Base-by-base conservation (phyloP, 2,329 filamentous ascomycete genomes). In the Coleophoma cylindrospora region DNA sequence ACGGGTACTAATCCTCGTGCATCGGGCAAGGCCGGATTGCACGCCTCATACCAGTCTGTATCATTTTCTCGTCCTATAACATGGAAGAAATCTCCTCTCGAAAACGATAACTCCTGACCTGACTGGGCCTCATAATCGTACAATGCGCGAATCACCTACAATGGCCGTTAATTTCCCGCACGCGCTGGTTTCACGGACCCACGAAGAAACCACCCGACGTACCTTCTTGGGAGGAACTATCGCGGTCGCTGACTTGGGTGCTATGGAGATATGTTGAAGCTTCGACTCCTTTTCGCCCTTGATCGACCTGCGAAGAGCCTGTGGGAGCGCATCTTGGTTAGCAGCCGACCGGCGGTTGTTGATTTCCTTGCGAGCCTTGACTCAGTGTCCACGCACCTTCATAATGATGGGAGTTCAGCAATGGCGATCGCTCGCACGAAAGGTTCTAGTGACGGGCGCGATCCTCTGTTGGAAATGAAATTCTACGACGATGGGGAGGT, bases 51-150 rank as follows among this genome's bases (percentile, higher is more conserved):
- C 92, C 94, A 99, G 67, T 96, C 90, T 38, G 76, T 74, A 67
- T 97, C 92, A 75, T 96, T 86, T 73, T 97, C 94, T 68, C 92
- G 87, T 63, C 89, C 90, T 68, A 97, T 92, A 57, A 99, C 94
- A 74, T 97, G 92, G 68, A 99, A 94, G 70, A 97, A 99, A 69
- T 99, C 94, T 64, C 94, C 94, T 66, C 90, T 88, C 58, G 86
- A 90, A 71, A 99, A 99, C 66, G 87, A 86, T 62, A 99, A 77
- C 73, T 96, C 86, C 67, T 92, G 86, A 48, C 73, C 72, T 53
- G 83, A 82, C 63, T 86, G 80, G 52, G 91, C 88, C 64, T 86
- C 80, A 72, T 95, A 95, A 69, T 95, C 89, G 77, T 95, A 96
- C 52, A 96, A 85, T 32, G 94, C 94, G 75, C 92, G 91, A 69